Evolutionary conservation across 495 filamentous ascomycete genomes (phyloP).

Genomic region (Penicillium salamii): DNA sequence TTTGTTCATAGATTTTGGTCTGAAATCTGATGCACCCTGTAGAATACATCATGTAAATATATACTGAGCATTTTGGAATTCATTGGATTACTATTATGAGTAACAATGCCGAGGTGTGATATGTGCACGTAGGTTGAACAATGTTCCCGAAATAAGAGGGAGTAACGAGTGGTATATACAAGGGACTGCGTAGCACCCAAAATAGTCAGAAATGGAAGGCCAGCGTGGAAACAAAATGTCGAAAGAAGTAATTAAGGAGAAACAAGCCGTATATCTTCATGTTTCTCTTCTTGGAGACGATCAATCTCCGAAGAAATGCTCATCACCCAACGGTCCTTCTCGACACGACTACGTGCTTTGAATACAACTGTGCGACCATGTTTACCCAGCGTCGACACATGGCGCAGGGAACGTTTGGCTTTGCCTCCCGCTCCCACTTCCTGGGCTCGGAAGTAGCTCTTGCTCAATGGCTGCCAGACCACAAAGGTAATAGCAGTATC

Average conservation of each 20-base stretch:
- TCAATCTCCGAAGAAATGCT: slow-evolving; percentile 73
- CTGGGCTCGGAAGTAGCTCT: slow-evolving; percentile 55
- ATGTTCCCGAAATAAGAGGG: neutral
- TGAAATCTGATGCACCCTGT: neutral
- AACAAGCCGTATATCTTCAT: slow-evolving; percentile 61
- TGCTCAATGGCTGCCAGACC: slow-evolving; percentile 64
- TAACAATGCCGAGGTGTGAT: slow-evolving; percentile 3
- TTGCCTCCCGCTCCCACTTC: slow-evolving; percentile 44
- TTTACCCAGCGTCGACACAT: slow-evolving; percentile 57
- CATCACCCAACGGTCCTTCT: slow-evolving; percentile 75
- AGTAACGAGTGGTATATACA: neutral
- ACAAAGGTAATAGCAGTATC: slow-evolving; percentile 72
- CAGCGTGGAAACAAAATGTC: neutral
- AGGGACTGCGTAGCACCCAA: neutral
- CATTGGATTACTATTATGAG: slow-evolving; percentile 25
- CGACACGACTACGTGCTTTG: slow-evolving; percentile 65
- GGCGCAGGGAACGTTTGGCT: slow-evolving; percentile 41
- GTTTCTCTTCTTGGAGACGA: slow-evolving; percentile 52
- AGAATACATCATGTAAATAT: slow-evolving; percentile 9
- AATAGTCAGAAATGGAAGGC: neutral
- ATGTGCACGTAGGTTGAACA: neutral
- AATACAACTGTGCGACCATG: slow-evolving; percentile 69
- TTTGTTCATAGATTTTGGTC: slow-evolving; percentile 2
- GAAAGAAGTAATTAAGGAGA: slow-evolving; percentile 20
- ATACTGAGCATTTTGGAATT: slow-evolving; percentile 1